These are phyloP conservation scores for Gossypium longicalyx DNA, from an alignment of 345 rosid genomes.

Conservation along the genomic window DNA sequence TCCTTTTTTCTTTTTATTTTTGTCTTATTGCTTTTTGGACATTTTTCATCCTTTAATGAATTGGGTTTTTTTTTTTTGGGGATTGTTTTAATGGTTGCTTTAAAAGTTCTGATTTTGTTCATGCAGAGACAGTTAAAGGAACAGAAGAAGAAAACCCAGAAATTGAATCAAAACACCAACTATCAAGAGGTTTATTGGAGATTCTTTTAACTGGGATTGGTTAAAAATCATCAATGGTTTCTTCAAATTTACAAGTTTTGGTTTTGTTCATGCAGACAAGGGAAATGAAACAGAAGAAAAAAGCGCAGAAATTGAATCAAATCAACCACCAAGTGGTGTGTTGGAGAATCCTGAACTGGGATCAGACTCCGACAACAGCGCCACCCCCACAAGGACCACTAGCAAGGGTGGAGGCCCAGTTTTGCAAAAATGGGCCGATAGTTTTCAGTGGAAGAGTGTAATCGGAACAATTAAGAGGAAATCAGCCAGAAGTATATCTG, in stretches of 20 bases:
- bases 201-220: slow-evolving; percentile 18
- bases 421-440: slow-evolving; percentile 1
- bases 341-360: slow-evolving; percentile 36
- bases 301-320: slow-evolving; percentile 20
- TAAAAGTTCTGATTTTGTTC: neutral
- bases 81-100: neutral
- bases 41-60: neutral
- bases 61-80: neutral
- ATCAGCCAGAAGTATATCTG: slow-evolving; percentile 41
- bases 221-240: no score
- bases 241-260: no score
- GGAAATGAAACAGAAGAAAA: slow-evolving; percentile 13
- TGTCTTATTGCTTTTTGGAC: neutral
- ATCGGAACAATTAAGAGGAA: slow-evolving; percentile 39
- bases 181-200: slow-evolving; percentile 55
- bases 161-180: slow-evolving; percentile 12
- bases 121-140: slow-evolving; percentile 3
- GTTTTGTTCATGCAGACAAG: no score
- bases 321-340: slow-evolving; percentile 46
- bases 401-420: neutral
- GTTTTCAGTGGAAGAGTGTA: slow-evolving; percentile 42
- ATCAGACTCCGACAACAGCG: slow-evolving; percentile 30
- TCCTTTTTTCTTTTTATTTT: no score
- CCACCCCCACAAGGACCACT: neutral
- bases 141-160: slow-evolving; percentile 24